phyloP scores from a whole-genome alignment of 176 grass and related monocot genomes.

The Eragrostis nindensis region DNA sequence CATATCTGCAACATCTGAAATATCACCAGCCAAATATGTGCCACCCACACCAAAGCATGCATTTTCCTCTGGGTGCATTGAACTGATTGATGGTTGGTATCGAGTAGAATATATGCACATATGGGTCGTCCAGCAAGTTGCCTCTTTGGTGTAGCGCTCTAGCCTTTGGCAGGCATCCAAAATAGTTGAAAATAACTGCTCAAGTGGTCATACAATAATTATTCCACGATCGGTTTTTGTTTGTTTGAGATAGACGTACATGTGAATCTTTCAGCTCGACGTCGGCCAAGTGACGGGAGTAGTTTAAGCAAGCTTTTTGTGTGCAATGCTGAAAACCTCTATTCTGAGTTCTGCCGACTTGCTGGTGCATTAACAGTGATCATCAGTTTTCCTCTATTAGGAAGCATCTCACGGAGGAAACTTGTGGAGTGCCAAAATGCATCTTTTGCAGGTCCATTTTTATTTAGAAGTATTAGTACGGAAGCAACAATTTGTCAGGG shows the following conservation, averaged over 20 bases:
- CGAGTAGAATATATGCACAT: background rate
- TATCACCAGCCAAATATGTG: background rate
- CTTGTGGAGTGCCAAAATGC: too few relatives aligned
- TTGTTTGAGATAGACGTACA: background rate
- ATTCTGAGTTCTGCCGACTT: too few relatives aligned
- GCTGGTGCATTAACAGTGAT: too few relatives aligned
- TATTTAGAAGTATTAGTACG: too few relatives aligned
- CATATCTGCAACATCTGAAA: background rate
- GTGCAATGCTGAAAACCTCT: too few relatives aligned
- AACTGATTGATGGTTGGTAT: background rate
- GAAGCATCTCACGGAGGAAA: too few relatives aligned
- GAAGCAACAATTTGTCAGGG: too few relatives aligned
- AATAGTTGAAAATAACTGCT: slow-evolving; percentile 8
- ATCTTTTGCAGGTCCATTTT: too few relatives aligned
- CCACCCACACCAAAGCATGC: background rate
- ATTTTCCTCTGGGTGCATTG: background rate
- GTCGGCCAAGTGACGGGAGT: background rate
- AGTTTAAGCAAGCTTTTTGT: background rate
- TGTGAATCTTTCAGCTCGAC: slow-evolving; percentile 26
- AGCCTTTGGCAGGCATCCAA: background rate
- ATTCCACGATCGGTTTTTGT: background rate
- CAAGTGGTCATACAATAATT: background rate
- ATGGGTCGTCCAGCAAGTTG: slow-evolving; percentile 13
- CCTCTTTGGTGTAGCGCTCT: slow-evolving; percentile 4
- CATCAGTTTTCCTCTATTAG: too few relatives aligned